Conservation (phyloP, 805 yeast genomes). For the Lipomyces sp. region DNA sequence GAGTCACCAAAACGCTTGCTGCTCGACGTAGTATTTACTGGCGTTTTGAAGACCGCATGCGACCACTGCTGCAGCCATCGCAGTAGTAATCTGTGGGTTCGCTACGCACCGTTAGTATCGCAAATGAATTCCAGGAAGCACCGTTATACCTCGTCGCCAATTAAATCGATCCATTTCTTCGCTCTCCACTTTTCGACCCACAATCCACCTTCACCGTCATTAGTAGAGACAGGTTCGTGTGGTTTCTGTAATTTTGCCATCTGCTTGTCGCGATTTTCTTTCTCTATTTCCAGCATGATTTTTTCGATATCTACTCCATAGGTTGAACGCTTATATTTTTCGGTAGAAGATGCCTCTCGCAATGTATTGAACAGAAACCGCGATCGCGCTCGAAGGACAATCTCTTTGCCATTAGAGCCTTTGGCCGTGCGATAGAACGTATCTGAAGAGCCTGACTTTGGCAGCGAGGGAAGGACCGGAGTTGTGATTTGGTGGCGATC, state of each 20-base stretch:
- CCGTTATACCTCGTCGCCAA: conserved; percentile 61
- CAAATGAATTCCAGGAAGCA: neutral
- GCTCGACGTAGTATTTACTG: conserved; percentile 28
- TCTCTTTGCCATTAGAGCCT: conserved; percentile 17
- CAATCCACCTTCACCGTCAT: conserved; percentile 8
- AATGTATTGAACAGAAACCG: neutral
- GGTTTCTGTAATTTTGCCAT: neutral
- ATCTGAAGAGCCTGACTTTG: neutral
- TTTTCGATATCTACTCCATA: conserved; percentile 25
- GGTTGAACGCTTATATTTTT: neutral
- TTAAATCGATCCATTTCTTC: conserved; percentile 61
- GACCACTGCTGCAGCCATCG: conserved; percentile 75
- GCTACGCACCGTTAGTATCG: conserved; percentile 20
- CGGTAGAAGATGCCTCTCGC: neutral
- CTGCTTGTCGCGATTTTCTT: conserved; percentile 13
- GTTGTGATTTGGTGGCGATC: neutral
- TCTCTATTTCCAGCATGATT: conserved; percentile 29
- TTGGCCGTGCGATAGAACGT: conserved; percentile 23
- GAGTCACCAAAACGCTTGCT: neutral
- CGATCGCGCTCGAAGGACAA: conserved; percentile 16
- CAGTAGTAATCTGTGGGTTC: conserved; percentile 61
- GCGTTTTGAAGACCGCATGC: conserved; percentile 57
- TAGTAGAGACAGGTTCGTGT: neutral
- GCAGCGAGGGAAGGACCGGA: neutral
- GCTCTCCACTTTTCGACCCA: conserved; percentile 75